Evolutionary conservation across 129 eudicot genomes (phyloP), one percentile per base, ranked within the genome.

Genomic region (sunflower (Helianthus annuus)): DNA sequence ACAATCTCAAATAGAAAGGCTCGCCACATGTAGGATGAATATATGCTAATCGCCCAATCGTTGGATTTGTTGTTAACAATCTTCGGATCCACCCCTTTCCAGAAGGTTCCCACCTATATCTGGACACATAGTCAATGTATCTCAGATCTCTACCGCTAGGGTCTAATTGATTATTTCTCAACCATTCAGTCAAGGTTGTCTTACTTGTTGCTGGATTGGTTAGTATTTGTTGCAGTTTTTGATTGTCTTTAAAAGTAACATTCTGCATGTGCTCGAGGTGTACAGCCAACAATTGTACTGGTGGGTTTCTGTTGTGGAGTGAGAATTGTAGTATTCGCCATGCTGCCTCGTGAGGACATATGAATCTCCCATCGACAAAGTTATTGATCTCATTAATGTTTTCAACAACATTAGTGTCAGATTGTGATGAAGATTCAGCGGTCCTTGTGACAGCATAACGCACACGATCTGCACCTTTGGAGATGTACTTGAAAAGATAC

Each of bases 1-100:
- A 12, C 52, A 48, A 1, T 3, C 52, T 10, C 4, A 48, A 12
- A 10, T 48, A 48, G 13, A 48, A 48, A 0, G 10, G 15, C 22
- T 68, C 73, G 0, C 48, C 73, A 29, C 73, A 46, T 6, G 44
- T 24, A 5, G 72, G 72, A 2, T 67, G 73, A 15, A 69, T 2
- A 52, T 52, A 69, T 3, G 29, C 39, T 3, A 69, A 10, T 16
- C 74, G 34, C 19, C 74, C 40, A 27, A 70, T 38, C 2, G 39
- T 1, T 16, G 65, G n/a, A n/a, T n/a, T n/a, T n/a, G n/a, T n/a
- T n/a, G n/a, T n/a, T n/a, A n/a, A n/a, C n/a, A n/a, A n/a, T n/a
- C n/a, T n/a, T n/a, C n/a, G n/a, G n/a, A n/a, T n/a, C n/a, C n/a
- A n/a, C n/a, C n/a, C n/a, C n/a, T n/a, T n/a, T n/a, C n/a, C n/a